Percentiles rank a stretch among this genome's conserved stretches.
Evolutionary conservation across 345 rosid species (phyloP).

Genomic region (Anastatica hierochuntica): DNA sequence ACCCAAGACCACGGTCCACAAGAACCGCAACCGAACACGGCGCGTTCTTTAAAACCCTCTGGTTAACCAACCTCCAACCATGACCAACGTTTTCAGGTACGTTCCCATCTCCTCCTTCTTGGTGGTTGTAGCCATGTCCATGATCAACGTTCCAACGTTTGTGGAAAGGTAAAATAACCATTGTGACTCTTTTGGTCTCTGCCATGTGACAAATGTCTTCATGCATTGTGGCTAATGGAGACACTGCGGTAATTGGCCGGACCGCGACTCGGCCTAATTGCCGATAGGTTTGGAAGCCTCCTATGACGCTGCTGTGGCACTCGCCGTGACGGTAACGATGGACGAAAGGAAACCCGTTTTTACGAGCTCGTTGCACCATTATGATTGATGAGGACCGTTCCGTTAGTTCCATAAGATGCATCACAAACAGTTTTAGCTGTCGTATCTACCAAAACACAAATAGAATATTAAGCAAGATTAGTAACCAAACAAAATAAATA

Average conservation of each 20-base stretch:
- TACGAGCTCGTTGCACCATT: constrained; percentile 54
- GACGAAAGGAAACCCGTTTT: constrained; percentile 64
- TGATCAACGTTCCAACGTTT: constrained; percentile 49
- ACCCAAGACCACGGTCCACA: constrained; percentile 73
- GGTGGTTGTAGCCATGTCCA: constrained; percentile 17
- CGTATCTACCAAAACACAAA: too few relatives aligned
- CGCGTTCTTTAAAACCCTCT: constrained; percentile 55
- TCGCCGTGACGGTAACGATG: constrained; percentile 41
- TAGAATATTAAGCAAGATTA: too few relatives aligned
- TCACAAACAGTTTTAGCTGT: constrained; percentile 50
- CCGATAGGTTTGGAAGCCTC: constrained; percentile 59
- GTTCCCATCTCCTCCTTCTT: constrained; percentile 26
- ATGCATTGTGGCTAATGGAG: constrained; percentile 56
- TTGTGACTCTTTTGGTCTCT: constrained; percentile 42
- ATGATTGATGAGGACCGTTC: constrained; percentile 72
- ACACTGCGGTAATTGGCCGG: constrained; percentile 53
- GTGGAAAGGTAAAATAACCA: constrained; percentile 70
- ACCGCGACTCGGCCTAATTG: constrained; percentile 59
- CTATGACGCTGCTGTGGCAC: constrained; percentile 45
- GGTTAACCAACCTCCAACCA: constrained; percentile 71
- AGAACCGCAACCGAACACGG: constrained; percentile 74
- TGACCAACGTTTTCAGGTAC: constrained; percentile 52
- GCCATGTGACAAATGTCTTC: constrained; percentile 85
- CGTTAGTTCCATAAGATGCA: constrained; percentile 77
- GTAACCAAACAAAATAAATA: too few relatives aligned